Evolutionary conservation across 306 rosid genomes (phyloP), one percentile per base, ranked within the genome.

Genomic region (Cicer judaicum): DNA sequence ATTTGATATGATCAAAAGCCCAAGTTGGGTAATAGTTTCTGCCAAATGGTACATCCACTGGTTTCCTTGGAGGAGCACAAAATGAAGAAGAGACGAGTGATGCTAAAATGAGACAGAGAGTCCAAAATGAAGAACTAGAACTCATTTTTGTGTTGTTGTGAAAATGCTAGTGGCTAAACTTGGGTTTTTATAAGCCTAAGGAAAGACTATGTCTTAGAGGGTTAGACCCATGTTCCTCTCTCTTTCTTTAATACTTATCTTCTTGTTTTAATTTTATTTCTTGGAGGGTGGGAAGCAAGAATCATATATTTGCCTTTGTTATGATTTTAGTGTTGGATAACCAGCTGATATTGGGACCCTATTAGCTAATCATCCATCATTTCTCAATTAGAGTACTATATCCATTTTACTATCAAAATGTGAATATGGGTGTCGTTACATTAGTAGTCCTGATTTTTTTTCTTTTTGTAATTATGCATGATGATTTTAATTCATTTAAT

Each of bases 1-100:
- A 92, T 83, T 90, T 92, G 78, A 92, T 92, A 74, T 90, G 97
- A 55, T 92, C 96, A 63, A 81, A 92, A 42, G 97, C 93, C 97
- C 97, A 92, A 1, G 96, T 88, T 8, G 97, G 97, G 34, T 7
- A 29, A 46, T 90, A 92, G 89, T 92, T 92, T 12, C 97, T 68
- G 1, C 91, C 89, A 7, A 92, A 92, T 4, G 85, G 80, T 0
- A 90, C 97, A 54, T 84, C 83, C 0, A 92, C 56, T 1, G 97
- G 86, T 64, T 7, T 87, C 34, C 56, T 46, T 0, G 91, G 96
- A 46, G 48, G 19, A 50, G 82, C 83, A 10, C 76, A 85, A 10
- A 82, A 12, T 16, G 88, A 80, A 14, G 8, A 78, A 34, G 81
- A 72, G 49, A 64, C 70, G 10, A 82, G 48, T 13, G 84, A 56